Base-by-base conservation (phyloP, 345 rosid species). In the Eucalyptus marginata region DNA sequence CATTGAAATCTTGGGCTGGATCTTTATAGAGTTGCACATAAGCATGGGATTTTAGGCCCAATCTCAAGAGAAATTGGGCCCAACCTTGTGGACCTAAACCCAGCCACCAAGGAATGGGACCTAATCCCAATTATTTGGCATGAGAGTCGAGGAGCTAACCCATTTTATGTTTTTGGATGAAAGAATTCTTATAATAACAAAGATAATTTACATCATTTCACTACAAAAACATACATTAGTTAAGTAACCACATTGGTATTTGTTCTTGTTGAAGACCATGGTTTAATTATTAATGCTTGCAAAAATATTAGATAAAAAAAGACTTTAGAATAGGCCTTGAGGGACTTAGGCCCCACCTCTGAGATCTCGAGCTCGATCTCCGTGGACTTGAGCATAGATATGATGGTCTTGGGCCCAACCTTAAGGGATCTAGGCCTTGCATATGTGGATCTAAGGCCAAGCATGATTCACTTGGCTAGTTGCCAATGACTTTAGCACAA, bases 341-440 rank as follows among this genome's bases (percentile, higher is more conserved):
- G 68, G 31, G 31, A 59, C 31, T 0, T 0, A 12, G 3, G 31
- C 16, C 31, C n/a, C 15, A 27, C 68, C 31, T 25, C 2, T 27
- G 7, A 56, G 62, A 24, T 56, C 29, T 0, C 3, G 3, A 2
- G 62, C 29, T 5, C 3, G 3, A 6, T 24, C 3, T 56, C 13
- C 3, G 0, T 59, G 4, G 16, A 59, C 68, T 59, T 13, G 4
- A 27, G 16, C 68, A 59, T 59, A 8, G 14, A 59, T 59, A 59
- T 13, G 15, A 27, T 12, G 68, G 15, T 27, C 25, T 62, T 62
- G 16, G 68, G 68, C 31, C 31, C n/a, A 27, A 13, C 31, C 7
- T 13, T 13, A 27, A 27, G 31, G 66, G 15, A 59, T 29, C 15
- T 59, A 59, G 68, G 68, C 36, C 36, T 36, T 36, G 36, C 36